Evolutionary conservation across 352 stramenopile genomes (phyloP).

Genomic region (Paralagenidium karlingii): DNA sequence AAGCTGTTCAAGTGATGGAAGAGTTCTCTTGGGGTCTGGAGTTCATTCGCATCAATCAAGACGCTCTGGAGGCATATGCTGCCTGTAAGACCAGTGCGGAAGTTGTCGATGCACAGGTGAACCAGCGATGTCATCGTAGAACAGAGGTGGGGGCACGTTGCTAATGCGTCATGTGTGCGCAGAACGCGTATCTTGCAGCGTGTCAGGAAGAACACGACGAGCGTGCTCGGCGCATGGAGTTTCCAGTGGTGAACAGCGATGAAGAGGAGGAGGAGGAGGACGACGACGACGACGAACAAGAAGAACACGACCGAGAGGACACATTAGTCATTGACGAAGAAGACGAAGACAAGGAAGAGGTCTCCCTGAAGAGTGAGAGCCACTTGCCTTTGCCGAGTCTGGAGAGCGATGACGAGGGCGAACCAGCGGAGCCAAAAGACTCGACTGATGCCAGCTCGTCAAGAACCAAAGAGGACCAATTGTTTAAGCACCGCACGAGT

Average conservation of each 20-base stretch:
- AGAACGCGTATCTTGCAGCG: slow-evolving; percentile 48
- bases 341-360: slow-evolving; percentile 9
- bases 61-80: slow-evolving; percentile 83
- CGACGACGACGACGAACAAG: slow-evolving; percentile 14
- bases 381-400: background rate
- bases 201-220: slow-evolving; percentile 51
- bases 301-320: slow-evolving; percentile 17
- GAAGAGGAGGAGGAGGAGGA: slow-evolving; percentile 26
- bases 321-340: slow-evolving; percentile 14
- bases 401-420: background rate
- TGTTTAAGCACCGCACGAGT: slow-evolving; percentile 43
- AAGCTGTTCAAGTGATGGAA: slow-evolving; percentile 83
- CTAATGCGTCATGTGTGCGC: slow-evolving; percentile 7
- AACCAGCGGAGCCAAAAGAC: slow-evolving; percentile 2
- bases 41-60: slow-evolving; percentile 92
- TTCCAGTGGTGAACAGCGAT: slow-evolving; percentile 49
- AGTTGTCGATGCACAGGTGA: slow-evolving; percentile 61
- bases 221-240: slow-evolving; percentile 28
- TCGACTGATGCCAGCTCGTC: background rate
- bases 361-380: too few species aligned
- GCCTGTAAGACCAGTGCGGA: slow-evolving; percentile 51
- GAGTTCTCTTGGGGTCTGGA: slow-evolving; percentile 91
- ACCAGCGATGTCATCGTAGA: too few species aligned
- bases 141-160: too few species aligned
- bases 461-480: slow-evolving; percentile 15